Percentiles rank a stretch among this genome's conserved stretches.
Conservation (phyloP, 257 asterid species). For the Solanum ahanhuiri region DNA sequence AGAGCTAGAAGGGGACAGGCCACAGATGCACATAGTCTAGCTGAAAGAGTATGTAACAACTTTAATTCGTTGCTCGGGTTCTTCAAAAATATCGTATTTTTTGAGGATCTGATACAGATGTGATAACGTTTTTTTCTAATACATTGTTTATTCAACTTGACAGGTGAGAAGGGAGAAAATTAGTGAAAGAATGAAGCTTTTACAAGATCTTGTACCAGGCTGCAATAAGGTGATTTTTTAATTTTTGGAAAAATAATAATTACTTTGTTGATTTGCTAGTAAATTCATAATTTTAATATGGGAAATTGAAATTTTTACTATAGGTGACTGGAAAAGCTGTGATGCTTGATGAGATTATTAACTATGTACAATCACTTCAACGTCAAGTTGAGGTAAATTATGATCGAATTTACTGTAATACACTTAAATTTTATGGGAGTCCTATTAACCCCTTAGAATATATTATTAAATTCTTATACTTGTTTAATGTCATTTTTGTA, state of each 20-base stretch:
- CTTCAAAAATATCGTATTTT: not conserved
- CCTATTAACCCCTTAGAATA: not conserved
- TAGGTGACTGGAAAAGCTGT: constrained; percentile 96
- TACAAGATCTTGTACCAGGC: constrained; percentile 94
- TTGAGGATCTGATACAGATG: not conserved
- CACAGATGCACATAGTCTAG: constrained; percentile 92
- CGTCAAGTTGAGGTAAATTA: constrained; percentile 72
- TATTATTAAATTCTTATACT: not conserved
- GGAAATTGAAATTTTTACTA: not conserved
- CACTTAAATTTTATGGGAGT: not conserved
- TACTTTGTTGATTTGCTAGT: not conserved
- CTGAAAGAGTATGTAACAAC: constrained; percentile 59
- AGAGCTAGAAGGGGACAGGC: constrained; percentile 97
- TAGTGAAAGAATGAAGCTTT: constrained; percentile 77
- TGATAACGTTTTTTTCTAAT: not conserved
- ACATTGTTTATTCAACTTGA: not conserved
- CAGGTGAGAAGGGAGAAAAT: constrained; percentile 92
- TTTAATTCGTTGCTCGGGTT: not conserved
- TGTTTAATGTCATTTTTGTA: constrained; percentile 15
- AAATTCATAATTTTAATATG: not conserved
- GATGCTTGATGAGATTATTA: constrained; percentile 94
- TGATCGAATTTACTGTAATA: not conserved
- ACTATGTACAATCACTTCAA: constrained; percentile 78
- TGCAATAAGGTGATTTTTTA: constrained; percentile 66
- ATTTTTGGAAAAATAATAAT: not conserved